Conservation (phyloP, 345 rosid genomes). For the Eutrema japonicum region DNA sequence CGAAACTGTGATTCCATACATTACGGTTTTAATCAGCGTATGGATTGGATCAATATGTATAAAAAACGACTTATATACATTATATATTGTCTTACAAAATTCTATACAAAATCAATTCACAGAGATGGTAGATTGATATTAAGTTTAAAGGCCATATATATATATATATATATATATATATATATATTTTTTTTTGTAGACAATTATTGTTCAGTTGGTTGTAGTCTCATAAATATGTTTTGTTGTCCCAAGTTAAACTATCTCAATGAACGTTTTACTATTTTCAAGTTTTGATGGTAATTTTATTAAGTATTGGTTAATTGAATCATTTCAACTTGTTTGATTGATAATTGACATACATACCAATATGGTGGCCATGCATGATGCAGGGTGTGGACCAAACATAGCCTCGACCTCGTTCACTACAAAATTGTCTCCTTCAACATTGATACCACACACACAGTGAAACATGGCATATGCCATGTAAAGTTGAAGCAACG, state of each 20-base stretch:
- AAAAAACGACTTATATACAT: not conserved
- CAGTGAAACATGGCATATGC: not conserved
- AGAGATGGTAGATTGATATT: not conserved
- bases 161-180: not conserved
- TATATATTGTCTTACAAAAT: not conserved
- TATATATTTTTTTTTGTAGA: not conserved
- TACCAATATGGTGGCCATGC: conserved; percentile 28
- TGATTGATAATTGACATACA: not conserved
- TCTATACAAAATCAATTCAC: not conserved
- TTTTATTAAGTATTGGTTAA: not conserved
- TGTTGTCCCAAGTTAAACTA: not conserved
- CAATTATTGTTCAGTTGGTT: not conserved
- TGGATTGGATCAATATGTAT: not conserved
- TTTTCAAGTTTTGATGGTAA: not conserved
- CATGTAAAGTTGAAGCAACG: not conserved
- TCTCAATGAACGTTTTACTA: not conserved
- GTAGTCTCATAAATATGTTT: not conserved
- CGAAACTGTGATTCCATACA: not conserved
- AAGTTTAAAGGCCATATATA: not conserved
- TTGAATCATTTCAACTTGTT: conserved; percentile 1
- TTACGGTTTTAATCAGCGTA: not conserved
- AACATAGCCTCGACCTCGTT: conserved; percentile 38
- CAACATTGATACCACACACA: conserved; percentile 28
- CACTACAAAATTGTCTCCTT: conserved; percentile 42
- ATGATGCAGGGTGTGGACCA: conserved; percentile 35